Base-by-base conservation (phyloP, 1,139 yeast species). In the Meyerozyma elateridarum region DNA sequence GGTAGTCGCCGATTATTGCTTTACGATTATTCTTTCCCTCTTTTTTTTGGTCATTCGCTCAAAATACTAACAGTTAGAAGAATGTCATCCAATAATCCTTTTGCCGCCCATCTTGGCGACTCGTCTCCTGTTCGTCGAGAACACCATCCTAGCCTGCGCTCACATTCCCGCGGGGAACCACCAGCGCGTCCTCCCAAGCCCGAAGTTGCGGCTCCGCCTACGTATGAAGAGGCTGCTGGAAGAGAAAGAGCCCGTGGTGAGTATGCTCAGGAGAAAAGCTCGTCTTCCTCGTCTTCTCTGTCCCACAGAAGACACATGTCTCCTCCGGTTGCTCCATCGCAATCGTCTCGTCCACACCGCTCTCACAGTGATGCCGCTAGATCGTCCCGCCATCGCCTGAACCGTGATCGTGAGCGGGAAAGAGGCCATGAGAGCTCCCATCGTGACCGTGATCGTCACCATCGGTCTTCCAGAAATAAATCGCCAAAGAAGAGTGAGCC, bases 141-240 rank as follows among this genome's bases (percentile, higher is more conserved):
- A 37, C 51, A 62, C 20, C 61, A 56, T 11, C 61, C 64, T 8
- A 67, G 65, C 16, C 64, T 56, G 46, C 22, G 20, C 25, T n/a
- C 31, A 38, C 27, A 32, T 33, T 14, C 31, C 32, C 15, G 20
- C 16, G 21, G 27, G 16, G 42, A 35, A 25, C 63, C 60, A 45
- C 61, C 59, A 31, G 52, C 56, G 30, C 57, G 59, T 33, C 64
- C 64, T 6, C 59, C 62, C 25, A 61, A 59, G 39, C 45, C 52
- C 13, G 46, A 44, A 7, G 31, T 22, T 15, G 40, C 44, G 6
- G 62, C 82, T 3, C 69, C 70, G 13, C 87, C 89, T 5, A 64
- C 85, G 0, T 80, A 81, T 49, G 85, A 79, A 42, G 89, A 81
- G 46, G 82, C 71, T 13, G 78, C 85, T 1, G 79, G 78, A n/a